A percentile compares a stretch with the other conserved stretches of the same genome.
Evolutionary conservation across 495 filamentous ascomycete species (phyloP).

Genomic region (Echria macrotheca): DNA sequence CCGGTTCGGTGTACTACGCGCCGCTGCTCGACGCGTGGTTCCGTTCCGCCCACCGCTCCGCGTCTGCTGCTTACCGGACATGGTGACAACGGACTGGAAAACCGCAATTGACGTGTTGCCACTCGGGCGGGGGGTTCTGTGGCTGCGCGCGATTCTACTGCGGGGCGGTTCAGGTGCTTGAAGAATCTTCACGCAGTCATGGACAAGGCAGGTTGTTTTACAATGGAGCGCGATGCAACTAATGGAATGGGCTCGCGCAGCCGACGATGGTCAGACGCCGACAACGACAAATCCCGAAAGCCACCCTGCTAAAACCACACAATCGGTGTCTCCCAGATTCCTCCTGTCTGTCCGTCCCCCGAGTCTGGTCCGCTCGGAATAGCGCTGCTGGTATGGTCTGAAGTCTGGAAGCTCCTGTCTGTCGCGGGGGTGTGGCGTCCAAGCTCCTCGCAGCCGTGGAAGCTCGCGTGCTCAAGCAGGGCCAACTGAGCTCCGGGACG

Average conservation of each 20-base stretch:
- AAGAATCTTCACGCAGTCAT: slow-evolving; percentile 26
- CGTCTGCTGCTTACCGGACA: slow-evolving; percentile 32
- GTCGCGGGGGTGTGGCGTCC: slow-evolving; percentile 2
- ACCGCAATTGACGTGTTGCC: background rate
- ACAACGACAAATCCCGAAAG: slow-evolving; percentile 9
- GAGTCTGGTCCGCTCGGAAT: background rate
- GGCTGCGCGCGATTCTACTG: slow-evolving; percentile 22
- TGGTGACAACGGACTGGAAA: slow-evolving; percentile 15
- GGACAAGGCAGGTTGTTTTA: slow-evolving; percentile 24
- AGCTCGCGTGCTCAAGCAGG: slow-evolving; percentile 3
- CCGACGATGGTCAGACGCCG: background rate
- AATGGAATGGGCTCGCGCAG: slow-evolving; percentile 14
- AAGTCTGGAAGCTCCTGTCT: background rate
- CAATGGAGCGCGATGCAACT: slow-evolving; percentile 16
- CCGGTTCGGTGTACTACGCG: background rate
- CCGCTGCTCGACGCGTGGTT: slow-evolving; percentile 4
- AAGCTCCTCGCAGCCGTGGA: background rate
- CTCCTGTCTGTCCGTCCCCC: background rate
- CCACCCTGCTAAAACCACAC: slow-evolving; percentile 9
- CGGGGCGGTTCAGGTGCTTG: slow-evolving; percentile 28
- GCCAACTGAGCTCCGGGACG: background rate
- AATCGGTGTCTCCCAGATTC: background rate
- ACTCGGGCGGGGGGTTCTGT: no score
- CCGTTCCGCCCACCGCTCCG: slow-evolving; percentile 6
- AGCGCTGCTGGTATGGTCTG: background rate